Evolutionary conservation across 176 grass and related monocot genomes (phyloP).

Genomic region (Echinochloa phyllopogon): DNA sequence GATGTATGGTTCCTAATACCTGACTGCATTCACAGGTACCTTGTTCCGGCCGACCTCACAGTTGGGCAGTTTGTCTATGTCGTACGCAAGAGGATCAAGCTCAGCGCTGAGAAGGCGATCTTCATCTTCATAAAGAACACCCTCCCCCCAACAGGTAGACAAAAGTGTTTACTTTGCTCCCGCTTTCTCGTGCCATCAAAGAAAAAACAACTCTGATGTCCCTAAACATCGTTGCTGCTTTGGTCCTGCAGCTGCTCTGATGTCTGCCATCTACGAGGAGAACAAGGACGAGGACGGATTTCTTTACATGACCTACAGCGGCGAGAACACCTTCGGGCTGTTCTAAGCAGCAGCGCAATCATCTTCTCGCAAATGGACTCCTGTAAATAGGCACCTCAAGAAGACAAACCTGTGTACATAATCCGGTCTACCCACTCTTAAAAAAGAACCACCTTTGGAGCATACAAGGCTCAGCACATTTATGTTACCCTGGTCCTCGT

Average conservation of each 20-base stretch:
- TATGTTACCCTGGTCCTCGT: background rate
- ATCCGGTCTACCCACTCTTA: conserved; percentile 13
- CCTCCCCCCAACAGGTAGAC: conserved; percentile 83
- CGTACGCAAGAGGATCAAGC: conserved; percentile 96
- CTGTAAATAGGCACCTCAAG: conserved; percentile 70
- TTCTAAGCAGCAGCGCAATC: conserved; percentile 23
- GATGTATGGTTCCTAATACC: background rate
- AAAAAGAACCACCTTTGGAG: background rate
- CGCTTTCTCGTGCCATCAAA: no score
- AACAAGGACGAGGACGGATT: conserved; percentile 93
- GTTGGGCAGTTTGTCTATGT: conserved; percentile 99
- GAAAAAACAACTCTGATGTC: background rate
- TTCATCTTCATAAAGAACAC: conserved; percentile 97
- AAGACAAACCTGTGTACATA: conserved; percentile 36
- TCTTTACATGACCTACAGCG: conserved; percentile 95
- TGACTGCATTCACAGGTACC: conserved; percentile 57
- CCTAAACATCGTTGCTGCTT: background rate
- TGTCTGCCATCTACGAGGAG: conserved; percentile 87
- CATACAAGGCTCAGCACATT: background rate
- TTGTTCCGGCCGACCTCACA: conserved; percentile 92
- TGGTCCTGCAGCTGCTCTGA: conserved; percentile 70
- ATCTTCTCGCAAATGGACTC: background rate
- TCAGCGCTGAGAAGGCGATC: conserved; percentile 94
- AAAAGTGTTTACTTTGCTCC: background rate
- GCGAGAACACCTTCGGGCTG: conserved; percentile 87